Evolutionary conservation across 331 rosid genomes (phyloP), one percentile per base, ranked within the genome.

Genomic region (Phaseolus coccineus): DNA sequence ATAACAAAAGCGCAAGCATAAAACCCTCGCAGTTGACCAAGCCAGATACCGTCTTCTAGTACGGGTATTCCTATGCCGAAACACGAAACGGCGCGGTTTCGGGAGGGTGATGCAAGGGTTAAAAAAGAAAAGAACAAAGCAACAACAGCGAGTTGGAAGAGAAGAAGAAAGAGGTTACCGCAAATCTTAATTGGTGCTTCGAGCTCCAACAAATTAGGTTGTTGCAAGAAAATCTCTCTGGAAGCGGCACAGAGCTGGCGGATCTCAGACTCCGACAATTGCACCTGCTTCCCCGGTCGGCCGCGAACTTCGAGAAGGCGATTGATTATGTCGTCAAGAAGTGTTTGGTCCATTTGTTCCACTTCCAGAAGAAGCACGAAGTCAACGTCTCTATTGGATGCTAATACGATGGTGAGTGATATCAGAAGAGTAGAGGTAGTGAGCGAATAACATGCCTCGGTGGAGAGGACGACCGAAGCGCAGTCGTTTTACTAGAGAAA

Each of bases 161-260:
- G 11, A 16, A 13, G 8, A 46, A 14, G 10, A 75, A 1, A 14
- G 50, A 52, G 84, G 72, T 69, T 84, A 95, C 98, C 98, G 51
- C 98, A 95, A 92, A 95, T 95, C 94, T 95, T 95, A 85, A 95
- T 92, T 73, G 98, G 98, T n/a, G 97, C 97, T 76, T 92, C 97
- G 44, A 95, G 97, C 84, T 95, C 97, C 87, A 95, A 83, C 75
- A 95, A 89, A 85, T 89, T 91, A 57, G 97, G 97, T 76, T 94
- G 98, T 42, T 90, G 92, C 90, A 95, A 73, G 87, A 94, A 95
- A 86, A 95, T 87, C 3, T 92, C 97, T 72, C 78, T 87, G 35
- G 98, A 89, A 61, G 47, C 80, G 8, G 77, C 58, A 62, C 98
- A 95, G 2, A 95, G 97, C 22, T 91, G 96, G 10, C 93, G 93